These are phyloP conservation scores for Geoglossum cookeanum DNA, from an alignment of 2,329 filamentous ascomycete genomes.

Conservation along the genomic window DNA sequence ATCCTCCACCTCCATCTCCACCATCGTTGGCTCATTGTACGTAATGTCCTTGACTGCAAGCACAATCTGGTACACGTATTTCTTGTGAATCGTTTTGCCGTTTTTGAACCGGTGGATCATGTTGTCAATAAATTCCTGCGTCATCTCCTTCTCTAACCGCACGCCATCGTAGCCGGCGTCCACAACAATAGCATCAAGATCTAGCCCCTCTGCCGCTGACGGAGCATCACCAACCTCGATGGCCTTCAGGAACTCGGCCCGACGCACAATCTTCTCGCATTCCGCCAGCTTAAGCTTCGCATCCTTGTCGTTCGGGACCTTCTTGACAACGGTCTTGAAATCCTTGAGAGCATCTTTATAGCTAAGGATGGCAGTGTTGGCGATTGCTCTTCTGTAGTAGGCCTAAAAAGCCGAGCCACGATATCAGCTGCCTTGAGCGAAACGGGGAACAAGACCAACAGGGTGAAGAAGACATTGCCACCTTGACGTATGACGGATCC, in stretches of 20 bases:
- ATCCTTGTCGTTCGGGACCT: conserved; percentile 75
- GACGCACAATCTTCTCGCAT: conserved; percentile 86
- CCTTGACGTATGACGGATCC: conserved; percentile 77
- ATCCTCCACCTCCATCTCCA: conserved; percentile 66
- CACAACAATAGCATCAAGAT: conserved; percentile 68
- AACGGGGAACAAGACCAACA: not conserved
- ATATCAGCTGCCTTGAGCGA: not conserved
- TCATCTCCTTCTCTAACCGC: conserved; percentile 65
- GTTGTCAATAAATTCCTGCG: conserved; percentile 88
- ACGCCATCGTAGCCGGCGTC: conserved; percentile 76
- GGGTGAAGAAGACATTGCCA: conserved; percentile 18
- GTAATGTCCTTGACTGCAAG: conserved; percentile 77
- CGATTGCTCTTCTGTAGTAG: conserved; percentile 83
- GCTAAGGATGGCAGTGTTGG: conserved; percentile 76
- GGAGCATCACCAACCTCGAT: conserved; percentile 88
- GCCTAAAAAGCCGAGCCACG: conserved; percentile 35
- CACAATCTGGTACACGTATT: conserved; percentile 96
- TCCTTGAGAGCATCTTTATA: conserved; percentile 78
- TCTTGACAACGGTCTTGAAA: conserved; percentile 76
- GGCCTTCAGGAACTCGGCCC: conserved; percentile 80
- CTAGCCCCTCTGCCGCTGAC: conserved; percentile 76
- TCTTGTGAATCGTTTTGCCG: conserved; percentile 85
- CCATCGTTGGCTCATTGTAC: conserved; percentile 89
- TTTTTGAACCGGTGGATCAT: conserved; percentile 93
- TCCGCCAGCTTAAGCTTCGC: conserved; percentile 80